Evolutionary conservation across 306 rosid species (phyloP).

Genomic region (Citrullus colocynthis): DNA sequence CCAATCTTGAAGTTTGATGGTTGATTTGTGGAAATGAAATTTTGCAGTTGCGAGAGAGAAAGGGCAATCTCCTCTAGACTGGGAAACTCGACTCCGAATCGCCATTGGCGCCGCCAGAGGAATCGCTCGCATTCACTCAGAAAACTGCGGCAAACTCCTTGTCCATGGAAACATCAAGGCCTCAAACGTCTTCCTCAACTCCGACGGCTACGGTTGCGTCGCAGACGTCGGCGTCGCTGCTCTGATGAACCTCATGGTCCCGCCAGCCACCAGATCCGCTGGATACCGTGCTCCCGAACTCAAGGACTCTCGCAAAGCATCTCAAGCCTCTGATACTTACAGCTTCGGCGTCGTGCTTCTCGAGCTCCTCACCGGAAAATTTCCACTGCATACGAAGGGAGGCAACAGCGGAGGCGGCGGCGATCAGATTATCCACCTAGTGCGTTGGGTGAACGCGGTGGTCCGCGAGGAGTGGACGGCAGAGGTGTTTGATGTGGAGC

Average conservation of each 20-base stretch:
- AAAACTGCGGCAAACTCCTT: slow-evolving; percentile 56
- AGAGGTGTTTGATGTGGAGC: slow-evolving; percentile 82
- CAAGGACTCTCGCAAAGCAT: slow-evolving; percentile 57
- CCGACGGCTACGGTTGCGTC: slow-evolving; percentile 65
- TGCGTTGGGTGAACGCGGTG: slow-evolving; percentile 95
- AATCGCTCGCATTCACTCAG: slow-evolving; percentile 59
- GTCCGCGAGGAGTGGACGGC: slow-evolving; percentile 99
- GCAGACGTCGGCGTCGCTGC: slow-evolving; percentile 56
- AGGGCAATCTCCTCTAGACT: slow-evolving; percentile 46
- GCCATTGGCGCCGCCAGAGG: slow-evolving; percentile 85
- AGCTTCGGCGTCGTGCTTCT: slow-evolving; percentile 74
- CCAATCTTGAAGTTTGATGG: not conserved
- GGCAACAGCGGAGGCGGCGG: slow-evolving; percentile 24
- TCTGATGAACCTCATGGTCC: slow-evolving; percentile 43
- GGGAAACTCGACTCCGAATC: slow-evolving; percentile 70
- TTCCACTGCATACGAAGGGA: slow-evolving; percentile 42
- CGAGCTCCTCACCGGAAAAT: slow-evolving; percentile 86
- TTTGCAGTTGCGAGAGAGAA: slow-evolving; percentile 55
- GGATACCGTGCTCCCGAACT: slow-evolving; percentile 96
- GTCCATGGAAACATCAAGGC: slow-evolving; percentile 93
- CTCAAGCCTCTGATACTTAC: slow-evolving; percentile 63
- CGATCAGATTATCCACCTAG: slow-evolving; percentile 67
- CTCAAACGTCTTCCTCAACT: slow-evolving; percentile 67
- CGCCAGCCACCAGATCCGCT: slow-evolving; percentile 34
- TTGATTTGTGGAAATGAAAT: not conserved